phyloP scores from a whole-genome alignment of 305 asterid species.

The Fraxinus albicans region DNA sequence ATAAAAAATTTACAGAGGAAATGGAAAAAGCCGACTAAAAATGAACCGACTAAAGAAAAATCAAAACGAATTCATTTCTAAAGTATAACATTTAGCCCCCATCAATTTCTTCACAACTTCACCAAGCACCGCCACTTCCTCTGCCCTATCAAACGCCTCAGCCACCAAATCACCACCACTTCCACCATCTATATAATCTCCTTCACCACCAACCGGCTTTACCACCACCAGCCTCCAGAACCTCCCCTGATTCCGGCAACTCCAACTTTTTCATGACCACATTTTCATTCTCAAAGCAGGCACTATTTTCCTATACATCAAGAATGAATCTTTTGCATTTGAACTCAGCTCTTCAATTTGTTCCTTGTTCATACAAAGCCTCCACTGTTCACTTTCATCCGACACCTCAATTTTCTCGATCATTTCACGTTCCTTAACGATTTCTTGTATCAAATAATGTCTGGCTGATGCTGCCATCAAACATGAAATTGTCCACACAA shows the following conservation, averaged over 20 bases:
- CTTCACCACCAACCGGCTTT: constrained; percentile 37
- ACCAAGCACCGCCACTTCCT: constrained; percentile 29
- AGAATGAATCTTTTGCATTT: constrained; percentile 13
- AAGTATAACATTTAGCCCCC: constrained; percentile 51
- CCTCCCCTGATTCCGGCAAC: constrained; percentile 40
- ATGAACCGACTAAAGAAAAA: too few species aligned
- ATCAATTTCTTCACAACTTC: constrained; percentile 51
- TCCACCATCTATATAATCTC: constrained; percentile 12
- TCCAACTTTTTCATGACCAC: constrained; percentile 65
- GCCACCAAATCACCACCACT: constrained; percentile 31
- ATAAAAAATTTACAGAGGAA: too few species aligned
- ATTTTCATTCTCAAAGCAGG: constrained; percentile 67
- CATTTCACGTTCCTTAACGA: constrained; percentile 26
- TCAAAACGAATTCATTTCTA: too few species aligned
- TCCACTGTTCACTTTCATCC: constrained; percentile 56
- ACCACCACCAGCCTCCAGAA: constrained; percentile 60
- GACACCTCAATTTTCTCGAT: constrained; percentile 42
- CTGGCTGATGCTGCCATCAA: constrained; percentile 58
- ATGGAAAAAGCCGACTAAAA: too few species aligned
- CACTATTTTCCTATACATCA: constrained; percentile 36
- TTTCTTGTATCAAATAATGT: constrained; percentile 45
- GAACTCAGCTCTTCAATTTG: constrained; percentile 45
- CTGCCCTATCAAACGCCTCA: constrained; percentile 39
- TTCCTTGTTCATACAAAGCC: constrained; percentile 45
- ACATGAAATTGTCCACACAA: constrained; percentile 72